These are phyloP conservation scores for Calocybe gambosa DNA, from an alignment of 1,284 basidiomycete genomes.

Conservation along the genomic window DNA sequence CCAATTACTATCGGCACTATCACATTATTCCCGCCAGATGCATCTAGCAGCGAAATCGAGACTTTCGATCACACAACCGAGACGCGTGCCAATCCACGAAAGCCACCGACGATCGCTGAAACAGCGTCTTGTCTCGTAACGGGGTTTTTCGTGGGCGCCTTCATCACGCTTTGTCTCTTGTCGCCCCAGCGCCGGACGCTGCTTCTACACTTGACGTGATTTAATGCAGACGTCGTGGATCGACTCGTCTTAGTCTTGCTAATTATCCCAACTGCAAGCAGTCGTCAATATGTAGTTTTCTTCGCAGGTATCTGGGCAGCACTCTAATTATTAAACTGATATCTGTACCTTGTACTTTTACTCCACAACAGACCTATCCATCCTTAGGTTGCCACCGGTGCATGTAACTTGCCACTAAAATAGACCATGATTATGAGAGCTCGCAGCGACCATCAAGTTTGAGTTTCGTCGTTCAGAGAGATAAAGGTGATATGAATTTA, in stretches of 20 bases:
- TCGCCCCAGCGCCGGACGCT: constrained; percentile 46
- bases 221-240: neutral
- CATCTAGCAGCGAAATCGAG: neutral
- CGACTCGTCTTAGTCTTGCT: too few relatives aligned
- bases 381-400: neutral
- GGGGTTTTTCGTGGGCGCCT: constrained; percentile 49
- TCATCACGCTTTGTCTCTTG: constrained; percentile 44
- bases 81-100: constrained; percentile 13
- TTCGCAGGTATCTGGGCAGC: too few relatives aligned
- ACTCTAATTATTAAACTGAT: neutral
- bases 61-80: neutral
- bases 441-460: too few relatives aligned
- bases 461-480: too few relatives aligned
- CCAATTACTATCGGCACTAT: neutral
- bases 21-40: neutral
- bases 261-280: too few relatives aligned
- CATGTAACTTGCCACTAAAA: neutral
- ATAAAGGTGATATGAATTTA: neutral
- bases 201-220: constrained; percentile 33
- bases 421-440: neutral
- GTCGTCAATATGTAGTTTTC: too few relatives aligned
- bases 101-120: constrained; percentile 29
- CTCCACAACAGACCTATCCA: neutral
- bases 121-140: constrained; percentile 46
- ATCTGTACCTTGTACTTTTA: neutral